These are phyloP conservation scores for Mycena crocata DNA, from an alignment of 768 basidiomycete species.

Conservation along the genomic window DNA sequence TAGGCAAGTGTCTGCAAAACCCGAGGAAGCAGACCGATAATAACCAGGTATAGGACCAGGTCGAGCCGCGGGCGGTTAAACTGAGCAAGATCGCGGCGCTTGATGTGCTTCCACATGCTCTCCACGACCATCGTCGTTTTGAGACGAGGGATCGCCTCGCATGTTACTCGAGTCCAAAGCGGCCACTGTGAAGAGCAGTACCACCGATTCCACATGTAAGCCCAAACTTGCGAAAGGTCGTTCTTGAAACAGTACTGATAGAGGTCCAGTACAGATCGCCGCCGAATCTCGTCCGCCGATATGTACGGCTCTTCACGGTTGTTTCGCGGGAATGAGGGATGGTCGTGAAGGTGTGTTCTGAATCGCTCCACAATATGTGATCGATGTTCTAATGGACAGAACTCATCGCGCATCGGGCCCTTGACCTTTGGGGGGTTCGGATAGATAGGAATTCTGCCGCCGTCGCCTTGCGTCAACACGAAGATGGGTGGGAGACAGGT, in stretches of 20 bases:
- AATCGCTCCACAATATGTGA: slow-evolving; percentile 30
- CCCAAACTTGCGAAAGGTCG: not conserved
- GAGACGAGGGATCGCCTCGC: not conserved
- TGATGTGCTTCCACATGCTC: slow-evolving; percentile 36
- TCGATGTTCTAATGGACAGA: slow-evolving; percentile 32
- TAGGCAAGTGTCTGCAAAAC: slow-evolving; percentile 28
- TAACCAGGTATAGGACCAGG: slow-evolving; percentile 31
- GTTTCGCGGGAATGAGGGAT: slow-evolving; percentile 33
- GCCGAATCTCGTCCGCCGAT: not conserved
- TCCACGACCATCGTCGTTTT: slow-evolving; percentile 43
- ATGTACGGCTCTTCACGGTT: slow-evolving; percentile 2
- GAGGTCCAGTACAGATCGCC: not conserved
- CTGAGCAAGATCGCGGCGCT: slow-evolving; percentile 36
- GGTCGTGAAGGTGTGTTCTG: slow-evolving; percentile 34
- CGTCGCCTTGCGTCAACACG: slow-evolving; percentile 22
- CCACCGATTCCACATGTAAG: slow-evolving; percentile 11
- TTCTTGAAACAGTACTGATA: slow-evolving; percentile 4
- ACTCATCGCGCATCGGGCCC: slow-evolving; percentile 14
- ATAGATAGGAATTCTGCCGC: slow-evolving; percentile 27
- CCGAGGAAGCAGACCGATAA: slow-evolving; percentile 15
- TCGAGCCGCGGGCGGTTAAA: slow-evolving; percentile 37
- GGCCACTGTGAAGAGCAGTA: not conserved
- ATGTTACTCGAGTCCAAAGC: not conserved
- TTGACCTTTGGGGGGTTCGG: slow-evolving; percentile 30
- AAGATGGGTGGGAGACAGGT: slow-evolving; percentile 32